Evolutionary conservation across 2,329 filamentous ascomycete genomes (phyloP), one percentile per base, ranked within the genome.

Genomic region (Epichloe brachyelytri): DNA sequence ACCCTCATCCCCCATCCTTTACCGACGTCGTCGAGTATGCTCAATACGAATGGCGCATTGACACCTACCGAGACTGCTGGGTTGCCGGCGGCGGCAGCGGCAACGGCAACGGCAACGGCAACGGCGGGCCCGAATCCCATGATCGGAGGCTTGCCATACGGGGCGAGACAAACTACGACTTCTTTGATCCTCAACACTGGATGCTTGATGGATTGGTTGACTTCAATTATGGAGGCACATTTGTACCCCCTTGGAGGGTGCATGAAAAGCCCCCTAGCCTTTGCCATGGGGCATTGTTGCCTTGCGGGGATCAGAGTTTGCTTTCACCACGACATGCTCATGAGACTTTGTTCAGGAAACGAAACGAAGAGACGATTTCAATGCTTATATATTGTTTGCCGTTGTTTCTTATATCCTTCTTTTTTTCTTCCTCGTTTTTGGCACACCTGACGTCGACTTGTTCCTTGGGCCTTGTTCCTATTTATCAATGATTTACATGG

Each of bases 121-220:
- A 26, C 26, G 7, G 26, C 26, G 26, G 68, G 66, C 26, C 65
- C 72, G 19, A 72, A 70, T 56, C 70, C 68, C 59, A 71, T 79
- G 62, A 69, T 79, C 48, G 66, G 67, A 26, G 70, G 71, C 33
- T 69, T 70, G 33, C 66, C 79, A 55, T 74, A 76, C 58, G 84
- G 86, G 76, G 78, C 57, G 78, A 86, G 51, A 78, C 80, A 10
- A 85, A 82, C 59, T 89, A 89, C 65, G 87, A 95, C 65, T 88
- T 94, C 55, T 95, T 95, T 62, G 89, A 95, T 67, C 88, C 90
- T 1, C 76, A 95, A 60, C 88, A 91, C 65, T 96, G 90, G 90
- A 88, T 95, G 74, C 72, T 96, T 54, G 90, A 96, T 65, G 87
- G 87, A 14, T 74, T 91, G 36, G 74, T 93, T 54, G 86, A 90